These are phyloP conservation scores for Botrytis aclada DNA, from an alignment of 2,329 filamentous ascomycete genomes.

Conservation along the genomic window DNA sequence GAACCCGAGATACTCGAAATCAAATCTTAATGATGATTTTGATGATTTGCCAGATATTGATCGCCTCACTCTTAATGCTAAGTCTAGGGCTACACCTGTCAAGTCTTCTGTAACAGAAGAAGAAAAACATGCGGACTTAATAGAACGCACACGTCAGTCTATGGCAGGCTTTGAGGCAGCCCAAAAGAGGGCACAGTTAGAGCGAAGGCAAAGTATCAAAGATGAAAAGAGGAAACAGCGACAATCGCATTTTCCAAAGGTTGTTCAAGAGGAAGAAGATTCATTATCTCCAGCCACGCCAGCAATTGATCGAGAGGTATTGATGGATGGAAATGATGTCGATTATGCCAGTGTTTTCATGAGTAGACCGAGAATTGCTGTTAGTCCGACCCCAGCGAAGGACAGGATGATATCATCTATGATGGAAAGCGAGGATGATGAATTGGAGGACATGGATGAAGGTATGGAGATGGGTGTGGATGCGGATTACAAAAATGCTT, in stretches of 20 bases:
- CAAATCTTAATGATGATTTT: constrained; percentile 34
- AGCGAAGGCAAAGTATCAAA: constrained; percentile 48
- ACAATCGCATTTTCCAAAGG: constrained; percentile 47
- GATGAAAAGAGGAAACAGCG: constrained; percentile 45
- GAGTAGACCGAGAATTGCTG: constrained; percentile 75
- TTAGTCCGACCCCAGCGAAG: constrained; percentile 54
- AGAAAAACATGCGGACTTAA: constrained; percentile 40
- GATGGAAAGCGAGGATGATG: constrained; percentile 4
- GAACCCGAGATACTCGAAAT: constrained; percentile 32
- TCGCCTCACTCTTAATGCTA: constrained; percentile 29
- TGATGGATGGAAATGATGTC: constrained; percentile 54
- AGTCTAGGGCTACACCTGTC: constrained; percentile 25
- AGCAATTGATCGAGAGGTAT: constrained; percentile 34
- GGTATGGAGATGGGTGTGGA: constrained; percentile 53
- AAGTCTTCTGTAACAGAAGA: constrained; percentile 18
- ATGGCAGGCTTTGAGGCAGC: constrained; percentile 62
- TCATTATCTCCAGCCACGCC: constrained; percentile 26
- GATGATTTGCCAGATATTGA: constrained; percentile 34
- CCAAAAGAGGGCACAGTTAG: constrained; percentile 57
- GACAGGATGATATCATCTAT: constrained; percentile 9
- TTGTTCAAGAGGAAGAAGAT: constrained; percentile 45
- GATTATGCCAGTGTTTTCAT: constrained; percentile 84
- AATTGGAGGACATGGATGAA: constrained; percentile 6
- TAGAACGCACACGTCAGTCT: constrained; percentile 56
- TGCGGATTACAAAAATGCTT: constrained; percentile 75